Evolutionary conservation across 371 early-diverging fungal genomes (phyloP).

Genomic region (Blastocladiella emersonii): DNA sequence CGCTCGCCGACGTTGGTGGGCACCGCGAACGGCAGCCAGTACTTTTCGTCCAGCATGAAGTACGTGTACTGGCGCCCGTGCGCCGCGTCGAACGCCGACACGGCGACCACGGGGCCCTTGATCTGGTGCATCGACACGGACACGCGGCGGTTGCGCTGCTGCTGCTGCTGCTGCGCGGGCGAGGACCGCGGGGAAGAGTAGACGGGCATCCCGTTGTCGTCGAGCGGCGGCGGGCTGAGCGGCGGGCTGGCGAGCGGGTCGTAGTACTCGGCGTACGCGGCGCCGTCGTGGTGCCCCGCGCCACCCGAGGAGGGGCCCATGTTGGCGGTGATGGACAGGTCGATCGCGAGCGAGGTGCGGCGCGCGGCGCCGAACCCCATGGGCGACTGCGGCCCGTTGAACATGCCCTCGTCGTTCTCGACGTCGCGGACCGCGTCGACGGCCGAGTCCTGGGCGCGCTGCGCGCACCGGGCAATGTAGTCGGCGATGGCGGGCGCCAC

Average conservation of each 20-base stretch:
- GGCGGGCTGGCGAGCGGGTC: neutral
- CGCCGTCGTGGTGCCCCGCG: neutral
- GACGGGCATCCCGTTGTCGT: constrained; percentile 14
- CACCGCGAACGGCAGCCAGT: constrained; percentile 23
- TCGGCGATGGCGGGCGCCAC: constrained; percentile 53
- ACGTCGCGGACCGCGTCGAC: neutral
- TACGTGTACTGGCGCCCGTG: constrained; percentile 13
- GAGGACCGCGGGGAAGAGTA: neutral
- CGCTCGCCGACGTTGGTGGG: constrained; percentile 20
- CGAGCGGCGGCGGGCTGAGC: constrained; percentile 23
- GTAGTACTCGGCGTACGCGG: neutral
- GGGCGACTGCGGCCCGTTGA: neutral
- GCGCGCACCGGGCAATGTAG: constrained; percentile 50
- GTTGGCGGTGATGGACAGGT: neutral
- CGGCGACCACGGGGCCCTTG: constrained; percentile 16
- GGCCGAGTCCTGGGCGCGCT: constrained; percentile 17
- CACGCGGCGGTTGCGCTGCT: neutral
- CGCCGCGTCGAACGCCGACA: constrained; percentile 9
- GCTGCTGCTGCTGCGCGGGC: constrained; percentile 1
- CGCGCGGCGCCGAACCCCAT: neutral
- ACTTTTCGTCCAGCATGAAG: constrained; percentile 19
- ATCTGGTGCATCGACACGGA: constrained; percentile 7
- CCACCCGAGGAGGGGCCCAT: neutral
- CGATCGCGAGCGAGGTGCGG: neutral
- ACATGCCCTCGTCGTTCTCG: neutral